Conservation (phyloP, 108 stramenopile species). For the Halocafeteria seosinensis region DNA sequence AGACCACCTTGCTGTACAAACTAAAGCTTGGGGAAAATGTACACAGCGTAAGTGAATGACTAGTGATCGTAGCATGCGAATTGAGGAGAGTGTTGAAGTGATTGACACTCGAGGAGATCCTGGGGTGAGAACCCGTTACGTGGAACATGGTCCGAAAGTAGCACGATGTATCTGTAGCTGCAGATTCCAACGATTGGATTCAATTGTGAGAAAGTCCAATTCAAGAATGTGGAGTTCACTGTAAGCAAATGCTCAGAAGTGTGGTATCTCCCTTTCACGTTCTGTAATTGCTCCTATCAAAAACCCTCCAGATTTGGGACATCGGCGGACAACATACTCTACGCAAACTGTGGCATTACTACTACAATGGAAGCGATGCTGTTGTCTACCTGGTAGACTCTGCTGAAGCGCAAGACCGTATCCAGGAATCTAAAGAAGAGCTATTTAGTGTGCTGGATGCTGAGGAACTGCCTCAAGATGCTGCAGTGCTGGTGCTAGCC, state of each 20-base stretch:
- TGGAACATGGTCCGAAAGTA: too few species aligned
- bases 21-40: slow-evolving; percentile 85
- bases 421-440: slow-evolving; percentile 82
- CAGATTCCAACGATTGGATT: too few species aligned
- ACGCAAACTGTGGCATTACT: slow-evolving; percentile 93
- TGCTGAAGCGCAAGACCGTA: slow-evolving; percentile 85
- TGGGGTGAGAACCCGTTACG: too few species aligned
- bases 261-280: too few species aligned
- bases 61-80: too few species aligned
- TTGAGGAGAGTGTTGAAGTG: too few species aligned
- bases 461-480: slow-evolving; percentile 80
- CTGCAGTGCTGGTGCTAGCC: slow-evolving; percentile 79
- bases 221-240: slow-evolving; percentile 80
- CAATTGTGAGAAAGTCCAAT: slow-evolving; percentile 63
- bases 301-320: too few species aligned
- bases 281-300: too few species aligned
- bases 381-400: slow-evolving; percentile 94
- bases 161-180: too few species aligned
- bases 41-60: too few species aligned
- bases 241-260: too few species aligned
- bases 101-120: too few species aligned
- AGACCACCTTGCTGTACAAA: slow-evolving; percentile 99
- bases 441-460: slow-evolving; percentile 80
- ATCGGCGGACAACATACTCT: slow-evolving; percentile 97
- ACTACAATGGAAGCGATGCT: slow-evolving; percentile 93